These are phyloP conservation scores for Perkinsus olseni DNA, from an alignment of 169 alveolate species.

Conservation along the genomic window DNA sequence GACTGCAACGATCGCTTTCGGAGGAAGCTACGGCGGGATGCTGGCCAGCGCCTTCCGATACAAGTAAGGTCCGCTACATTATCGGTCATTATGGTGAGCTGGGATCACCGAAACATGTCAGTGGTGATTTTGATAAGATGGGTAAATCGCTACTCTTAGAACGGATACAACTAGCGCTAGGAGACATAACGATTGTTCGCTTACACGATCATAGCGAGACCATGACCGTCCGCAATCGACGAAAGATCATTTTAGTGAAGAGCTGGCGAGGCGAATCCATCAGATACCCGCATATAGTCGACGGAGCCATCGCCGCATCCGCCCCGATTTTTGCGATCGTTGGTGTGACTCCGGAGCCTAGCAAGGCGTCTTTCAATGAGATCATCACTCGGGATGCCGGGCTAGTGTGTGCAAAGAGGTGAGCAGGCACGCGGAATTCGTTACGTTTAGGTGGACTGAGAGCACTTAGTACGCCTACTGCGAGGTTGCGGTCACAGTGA, in stretches of 20 bases:
- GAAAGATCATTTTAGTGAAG: not conserved
- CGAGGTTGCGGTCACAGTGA: no score
- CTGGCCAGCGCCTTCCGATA: constrained; percentile 29
- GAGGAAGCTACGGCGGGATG: constrained; percentile 53
- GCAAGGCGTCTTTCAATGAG: not conserved
- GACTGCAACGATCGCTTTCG: constrained; percentile 1
- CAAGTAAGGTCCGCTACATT: not conserved
- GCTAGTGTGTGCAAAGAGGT: not conserved
- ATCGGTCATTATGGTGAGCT: not conserved
- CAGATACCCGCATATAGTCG: constrained; percentile 46
- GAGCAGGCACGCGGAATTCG: not conserved
- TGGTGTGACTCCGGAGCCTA: not conserved
- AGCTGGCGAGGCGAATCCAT: constrained; percentile 49
- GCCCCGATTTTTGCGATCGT: constrained; percentile 43
- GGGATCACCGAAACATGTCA: no score
- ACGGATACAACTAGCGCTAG: no score
- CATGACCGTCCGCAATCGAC: not conserved
- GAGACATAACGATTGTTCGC: no score
- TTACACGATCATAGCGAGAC: not conserved
- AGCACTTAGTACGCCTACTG: no score
- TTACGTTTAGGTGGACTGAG: no score
- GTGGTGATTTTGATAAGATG: no score
- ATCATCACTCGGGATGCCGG: not conserved
- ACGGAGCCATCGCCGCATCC: constrained; percentile 50
- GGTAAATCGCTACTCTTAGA: no score